Evolutionary conservation across 129 eudicot genomes (phyloP).

Genomic region (Heracleum sosnowskyi): DNA sequence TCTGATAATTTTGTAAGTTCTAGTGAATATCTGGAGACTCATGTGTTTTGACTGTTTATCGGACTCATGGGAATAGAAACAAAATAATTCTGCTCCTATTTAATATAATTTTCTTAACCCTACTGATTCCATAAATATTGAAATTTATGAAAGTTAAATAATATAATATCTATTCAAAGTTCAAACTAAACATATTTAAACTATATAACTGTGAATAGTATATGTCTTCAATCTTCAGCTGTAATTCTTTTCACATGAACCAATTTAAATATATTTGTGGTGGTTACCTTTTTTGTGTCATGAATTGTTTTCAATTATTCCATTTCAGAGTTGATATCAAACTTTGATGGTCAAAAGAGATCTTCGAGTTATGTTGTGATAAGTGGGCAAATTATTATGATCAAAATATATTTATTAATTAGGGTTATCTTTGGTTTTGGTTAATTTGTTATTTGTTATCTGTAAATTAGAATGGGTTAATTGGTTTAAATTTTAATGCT

Average conservation of each 20-base stretch:
- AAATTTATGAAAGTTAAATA: too few relatives aligned
- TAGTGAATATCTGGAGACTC: not conserved
- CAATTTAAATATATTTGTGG: too few relatives aligned
- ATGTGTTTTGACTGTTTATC: not conserved
- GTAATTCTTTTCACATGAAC: not conserved
- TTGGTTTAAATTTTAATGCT: slow-evolving; percentile 4
- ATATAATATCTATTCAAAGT: too few relatives aligned
- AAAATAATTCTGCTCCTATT: not conserved
- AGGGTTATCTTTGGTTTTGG: not conserved
- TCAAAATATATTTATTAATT: not conserved
- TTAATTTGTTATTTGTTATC: not conserved
- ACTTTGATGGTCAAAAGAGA: not conserved
- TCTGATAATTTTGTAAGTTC: not conserved
- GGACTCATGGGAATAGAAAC: not conserved
- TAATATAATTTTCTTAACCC: not conserved
- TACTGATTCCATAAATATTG: not conserved
- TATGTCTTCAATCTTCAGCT: not conserved
- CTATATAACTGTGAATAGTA: not conserved
- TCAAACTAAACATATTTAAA: not conserved
- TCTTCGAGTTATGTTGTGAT: too few relatives aligned
- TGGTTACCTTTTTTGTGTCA: not conserved
- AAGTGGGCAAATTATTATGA: not conserved
- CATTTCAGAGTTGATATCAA: not conserved
- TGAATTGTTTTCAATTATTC: not conserved
- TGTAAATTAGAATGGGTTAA: not conserved